Evolutionary conservation across 306 rosid genomes (phyloP).

Genomic region (Biancaea sappan): DNA sequence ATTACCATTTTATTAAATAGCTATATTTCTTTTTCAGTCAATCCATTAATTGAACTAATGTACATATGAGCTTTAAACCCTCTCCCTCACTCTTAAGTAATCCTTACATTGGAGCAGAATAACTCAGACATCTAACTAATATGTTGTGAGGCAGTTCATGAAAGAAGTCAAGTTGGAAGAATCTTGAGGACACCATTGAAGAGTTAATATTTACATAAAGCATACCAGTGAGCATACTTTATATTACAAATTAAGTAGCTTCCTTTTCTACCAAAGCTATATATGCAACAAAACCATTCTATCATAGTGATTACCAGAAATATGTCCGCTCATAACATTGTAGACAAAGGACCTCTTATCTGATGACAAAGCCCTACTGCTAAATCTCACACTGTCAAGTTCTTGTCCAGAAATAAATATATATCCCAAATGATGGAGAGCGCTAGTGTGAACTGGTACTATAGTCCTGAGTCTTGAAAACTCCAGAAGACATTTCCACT

Average conservation of each 20-base stretch:
- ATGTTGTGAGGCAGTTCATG: neutral
- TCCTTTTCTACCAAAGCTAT: neutral
- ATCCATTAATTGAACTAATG: slow-evolving; percentile 1
- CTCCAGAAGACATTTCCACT: neutral
- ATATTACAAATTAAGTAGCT: slow-evolving; percentile 1
- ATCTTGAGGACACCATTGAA: neutral
- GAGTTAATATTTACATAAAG: neutral
- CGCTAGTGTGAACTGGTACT: neutral
- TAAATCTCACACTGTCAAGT: neutral
- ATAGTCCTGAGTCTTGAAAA: neutral
- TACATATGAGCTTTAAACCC: neutral
- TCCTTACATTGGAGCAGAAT: neutral
- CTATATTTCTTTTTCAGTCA: neutral
- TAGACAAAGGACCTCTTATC: neutral
- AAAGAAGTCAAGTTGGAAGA: neutral
- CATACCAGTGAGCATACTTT: neutral
- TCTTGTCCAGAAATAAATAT: neutral
- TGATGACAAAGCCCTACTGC: neutral
- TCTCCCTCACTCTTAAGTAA: neutral
- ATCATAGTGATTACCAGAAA: neutral
- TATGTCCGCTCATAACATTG: neutral
- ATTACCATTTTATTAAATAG: neutral
- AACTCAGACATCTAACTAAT: neutral
- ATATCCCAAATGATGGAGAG: slow-evolving; percentile 2
- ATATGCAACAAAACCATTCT: neutral